Conservation (phyloP, 2,329 filamentous ascomycete species). For the Fusarium guadeloupense region DNA sequence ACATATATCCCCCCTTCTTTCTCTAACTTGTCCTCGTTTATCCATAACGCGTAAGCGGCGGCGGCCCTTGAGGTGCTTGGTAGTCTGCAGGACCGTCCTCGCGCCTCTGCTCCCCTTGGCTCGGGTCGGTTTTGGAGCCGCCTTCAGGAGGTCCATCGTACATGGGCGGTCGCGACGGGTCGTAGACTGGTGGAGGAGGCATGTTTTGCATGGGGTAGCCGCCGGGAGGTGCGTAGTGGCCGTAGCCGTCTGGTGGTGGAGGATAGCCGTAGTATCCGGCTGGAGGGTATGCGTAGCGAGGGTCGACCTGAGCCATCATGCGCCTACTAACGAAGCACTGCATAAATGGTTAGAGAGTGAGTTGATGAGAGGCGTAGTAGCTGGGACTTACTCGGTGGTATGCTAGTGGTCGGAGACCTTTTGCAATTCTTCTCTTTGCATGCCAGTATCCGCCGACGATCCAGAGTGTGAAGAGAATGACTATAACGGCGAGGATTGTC, state of each 20-base stretch:
- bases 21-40: conserved; percentile 5
- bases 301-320: conserved; percentile 58
- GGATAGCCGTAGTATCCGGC: conserved; percentile 52
- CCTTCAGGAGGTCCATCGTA: conserved; percentile 61
- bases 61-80: conserved; percentile 59
- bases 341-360: conserved; percentile 2
- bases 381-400: conserved; percentile 72
- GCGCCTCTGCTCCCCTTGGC: conserved; percentile 50
- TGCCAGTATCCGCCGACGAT: conserved; percentile 75
- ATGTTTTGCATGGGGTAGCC: conserved; percentile 47
- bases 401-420: conserved; percentile 69
- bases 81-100: conserved; percentile 37
- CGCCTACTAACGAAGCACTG: conserved; percentile 63
- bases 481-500: conserved; percentile 70
- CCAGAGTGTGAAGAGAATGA: conserved; percentile 67
- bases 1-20: not conserved
- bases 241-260: conserved; percentile 45
- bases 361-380: not conserved
- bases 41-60: conserved; percentile 48
- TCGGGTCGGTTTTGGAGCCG: conserved; percentile 63
- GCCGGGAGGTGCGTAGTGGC: conserved; percentile 28
- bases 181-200: conserved; percentile 67
- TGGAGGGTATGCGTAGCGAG: conserved; percentile 58
- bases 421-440: conserved; percentile 71
- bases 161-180: conserved; percentile 64